phyloP scores from a whole-genome alignment of 768 basidiomycete species.

The Artomyces pyxidatus region DNA sequence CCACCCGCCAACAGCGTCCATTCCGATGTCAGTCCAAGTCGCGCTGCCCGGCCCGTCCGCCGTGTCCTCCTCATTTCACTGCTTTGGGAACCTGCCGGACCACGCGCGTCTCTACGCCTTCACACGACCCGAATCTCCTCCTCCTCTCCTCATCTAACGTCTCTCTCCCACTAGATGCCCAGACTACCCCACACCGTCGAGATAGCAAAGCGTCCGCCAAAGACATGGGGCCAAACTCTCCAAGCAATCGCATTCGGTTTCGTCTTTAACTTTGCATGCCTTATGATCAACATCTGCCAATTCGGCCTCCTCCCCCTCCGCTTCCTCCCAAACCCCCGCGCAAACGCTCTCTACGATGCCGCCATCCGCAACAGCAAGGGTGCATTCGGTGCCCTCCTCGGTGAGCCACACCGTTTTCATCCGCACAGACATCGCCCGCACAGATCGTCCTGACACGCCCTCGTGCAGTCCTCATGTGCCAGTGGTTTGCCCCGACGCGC shows the following conservation, averaged over 20 bases:
- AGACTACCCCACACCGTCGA: constrained; percentile 33
- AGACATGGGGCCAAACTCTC: constrained; percentile 44
- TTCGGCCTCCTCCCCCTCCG: constrained; percentile 63
- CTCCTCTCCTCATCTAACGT: constrained; percentile 17
- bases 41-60: no score
- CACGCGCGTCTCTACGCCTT: not conserved
- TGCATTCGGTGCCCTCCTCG: constrained; percentile 65
- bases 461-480: constrained; percentile 68
- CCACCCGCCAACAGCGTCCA: no score
- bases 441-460: no score
- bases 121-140: constrained; percentile 7
- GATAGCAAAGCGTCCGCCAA: constrained; percentile 44
- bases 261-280: constrained; percentile 53
- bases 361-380: constrained; percentile 80
- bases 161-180: not conserved
- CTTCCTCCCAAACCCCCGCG: constrained; percentile 50
- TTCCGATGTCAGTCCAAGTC: no score
- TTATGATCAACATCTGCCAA: constrained; percentile 69
- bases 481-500: constrained; percentile 75
- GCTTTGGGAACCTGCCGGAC: no score
- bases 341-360: constrained; percentile 50
- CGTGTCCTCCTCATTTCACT: no score
- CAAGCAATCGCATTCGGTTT: constrained; percentile 44
- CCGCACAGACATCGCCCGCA: no score
- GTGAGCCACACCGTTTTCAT: no score